Evolutionary conservation across 441 rosid genomes (phyloP).

Genomic region (Bruguiera hainesii): DNA sequence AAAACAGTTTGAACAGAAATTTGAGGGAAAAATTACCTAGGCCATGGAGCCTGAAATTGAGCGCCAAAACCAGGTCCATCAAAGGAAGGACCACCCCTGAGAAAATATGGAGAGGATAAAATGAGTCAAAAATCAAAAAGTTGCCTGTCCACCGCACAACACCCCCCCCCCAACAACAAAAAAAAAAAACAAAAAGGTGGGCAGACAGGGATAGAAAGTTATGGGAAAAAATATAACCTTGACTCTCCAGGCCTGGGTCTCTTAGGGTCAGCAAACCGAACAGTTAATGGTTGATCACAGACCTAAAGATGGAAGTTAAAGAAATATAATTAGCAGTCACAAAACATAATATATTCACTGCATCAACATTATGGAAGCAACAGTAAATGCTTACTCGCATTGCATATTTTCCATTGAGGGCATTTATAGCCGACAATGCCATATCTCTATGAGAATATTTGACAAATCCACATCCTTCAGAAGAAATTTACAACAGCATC

Average conservation of each 20-base stretch:
- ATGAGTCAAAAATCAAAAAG: neutral
- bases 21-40: slow-evolving; percentile 40
- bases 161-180: too few species aligned
- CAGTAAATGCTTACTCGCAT: slow-evolving; percentile 69
- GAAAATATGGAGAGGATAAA: neutral
- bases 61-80: slow-evolving; percentile 79
- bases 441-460: slow-evolving; percentile 84
- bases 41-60: slow-evolving; percentile 63
- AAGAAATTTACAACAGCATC: slow-evolving; percentile 24
- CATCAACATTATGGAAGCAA: too few species aligned
- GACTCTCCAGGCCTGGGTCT: slow-evolving; percentile 89
- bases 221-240: slow-evolving; percentile 39
- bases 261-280: slow-evolving; percentile 99
- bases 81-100: slow-evolving; percentile 62
- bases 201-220: neutral
- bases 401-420: slow-evolving; percentile 76
- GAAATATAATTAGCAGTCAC: too few species aligned
- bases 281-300: slow-evolving; percentile 94
- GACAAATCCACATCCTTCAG: slow-evolving; percentile 98
- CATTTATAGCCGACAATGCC: slow-evolving; percentile 89
- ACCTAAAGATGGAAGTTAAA: slow-evolving; percentile 47
- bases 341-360: too few species aligned
- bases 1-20: slow-evolving; percentile 15
- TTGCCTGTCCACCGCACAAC: neutral
- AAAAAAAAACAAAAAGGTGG: too few species aligned